Conservation (phyloP, 352 stramenopile species). For the Globisporangium canariense region DNA sequence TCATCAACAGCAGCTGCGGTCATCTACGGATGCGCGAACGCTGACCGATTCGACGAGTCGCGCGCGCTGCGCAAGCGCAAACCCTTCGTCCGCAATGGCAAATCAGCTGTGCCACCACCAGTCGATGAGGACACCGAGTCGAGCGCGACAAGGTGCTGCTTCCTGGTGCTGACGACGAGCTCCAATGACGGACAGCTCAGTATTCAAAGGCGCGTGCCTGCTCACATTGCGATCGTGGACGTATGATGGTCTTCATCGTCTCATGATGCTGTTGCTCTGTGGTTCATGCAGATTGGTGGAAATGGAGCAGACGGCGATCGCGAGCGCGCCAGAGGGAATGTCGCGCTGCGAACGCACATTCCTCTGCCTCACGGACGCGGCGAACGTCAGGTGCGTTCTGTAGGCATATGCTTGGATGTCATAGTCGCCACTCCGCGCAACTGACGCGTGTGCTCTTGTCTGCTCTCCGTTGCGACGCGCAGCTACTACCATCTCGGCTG, state of each 20-base stretch:
- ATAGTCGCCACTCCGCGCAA: not conserved
- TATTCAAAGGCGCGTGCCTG: slow-evolving; percentile 30
- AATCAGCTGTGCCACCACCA: slow-evolving; percentile 5
- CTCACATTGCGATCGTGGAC: not conserved
- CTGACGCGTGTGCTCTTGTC: not conserved
- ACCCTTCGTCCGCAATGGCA: slow-evolving; percentile 29
- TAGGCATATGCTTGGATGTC: not conserved
- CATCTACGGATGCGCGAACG: slow-evolving; percentile 31
- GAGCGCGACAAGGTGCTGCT: slow-evolving; percentile 23
- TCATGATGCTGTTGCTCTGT: not conserved
- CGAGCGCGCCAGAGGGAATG: slow-evolving; percentile 5
- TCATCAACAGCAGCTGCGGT: slow-evolving; percentile 10
- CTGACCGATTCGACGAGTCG: slow-evolving; percentile 32
- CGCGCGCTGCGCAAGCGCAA: slow-evolving; percentile 45
- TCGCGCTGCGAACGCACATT: slow-evolving; percentile 25
- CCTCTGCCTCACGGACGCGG: slow-evolving; percentile 41
- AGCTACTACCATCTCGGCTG: slow-evolving; percentile 45
- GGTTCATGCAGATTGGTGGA: slow-evolving; percentile 25
- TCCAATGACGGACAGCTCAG: slow-evolving; percentile 22
- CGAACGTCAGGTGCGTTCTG: slow-evolving; percentile 44
- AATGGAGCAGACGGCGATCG: slow-evolving; percentile 30
- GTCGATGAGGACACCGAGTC: slow-evolving; percentile 7
- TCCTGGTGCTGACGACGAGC: slow-evolving; percentile 32
- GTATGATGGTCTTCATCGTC: not conserved
- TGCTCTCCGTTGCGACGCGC: not conserved